phyloP scores from a whole-genome alignment of 202 grass and related monocot genomes.

The Carex arenaria region DNA sequence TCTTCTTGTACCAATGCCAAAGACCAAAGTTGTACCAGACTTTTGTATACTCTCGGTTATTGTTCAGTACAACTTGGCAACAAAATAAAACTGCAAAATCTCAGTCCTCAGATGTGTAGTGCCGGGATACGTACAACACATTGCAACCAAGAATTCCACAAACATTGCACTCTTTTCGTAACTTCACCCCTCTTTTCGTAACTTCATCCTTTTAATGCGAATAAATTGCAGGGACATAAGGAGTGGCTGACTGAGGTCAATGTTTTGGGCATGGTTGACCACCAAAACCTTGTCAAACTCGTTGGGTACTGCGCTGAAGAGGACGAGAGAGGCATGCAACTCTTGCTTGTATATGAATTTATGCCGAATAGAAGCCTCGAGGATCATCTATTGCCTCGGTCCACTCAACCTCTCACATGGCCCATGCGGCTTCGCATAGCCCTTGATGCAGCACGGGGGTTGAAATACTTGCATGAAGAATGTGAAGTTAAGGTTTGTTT shows the following conservation, averaged over 20 bases:
- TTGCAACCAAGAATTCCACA: background rate
- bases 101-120: background rate
- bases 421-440: constrained; percentile 65
- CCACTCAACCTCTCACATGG: constrained; percentile 48
- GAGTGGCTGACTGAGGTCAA: constrained; percentile 97
- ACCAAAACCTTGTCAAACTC: constrained; percentile 82
- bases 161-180: background rate
- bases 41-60: background rate
- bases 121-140: background rate
- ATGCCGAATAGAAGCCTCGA: constrained; percentile 83
- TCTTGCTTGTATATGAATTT: constrained; percentile 89
- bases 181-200: background rate
- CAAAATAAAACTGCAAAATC: background rate
- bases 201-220: background rate
- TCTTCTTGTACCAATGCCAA: background rate
- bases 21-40: background rate
- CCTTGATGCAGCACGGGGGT: constrained; percentile 65
- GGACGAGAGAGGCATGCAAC: constrained; percentile 80
- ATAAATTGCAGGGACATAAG: constrained; percentile 62
- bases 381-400: constrained; percentile 57
- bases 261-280: constrained; percentile 80
- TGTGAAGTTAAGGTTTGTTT: constrained; percentile 58
- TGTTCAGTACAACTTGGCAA: background rate
- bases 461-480: constrained; percentile 89
- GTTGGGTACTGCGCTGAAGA: constrained; percentile 92